Percentiles rank a stretch among this genome's conserved stretches.
Conservation (phyloP, 305 asterid genomes). For the Rubia tinctorum region DNA sequence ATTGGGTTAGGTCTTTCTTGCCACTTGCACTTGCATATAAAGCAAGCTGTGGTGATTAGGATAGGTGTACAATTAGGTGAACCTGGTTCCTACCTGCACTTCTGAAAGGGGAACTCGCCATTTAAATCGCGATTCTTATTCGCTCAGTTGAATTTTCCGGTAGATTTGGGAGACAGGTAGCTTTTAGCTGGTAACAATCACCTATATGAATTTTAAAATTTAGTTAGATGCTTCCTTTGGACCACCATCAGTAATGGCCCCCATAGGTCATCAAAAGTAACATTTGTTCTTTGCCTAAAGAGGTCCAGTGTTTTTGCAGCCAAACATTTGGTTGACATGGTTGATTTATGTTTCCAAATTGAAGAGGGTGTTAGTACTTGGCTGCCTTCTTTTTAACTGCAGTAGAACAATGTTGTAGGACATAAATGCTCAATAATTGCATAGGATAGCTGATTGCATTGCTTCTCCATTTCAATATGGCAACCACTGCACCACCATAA, state of each 20-base stretch:
- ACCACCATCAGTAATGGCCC: not conserved
- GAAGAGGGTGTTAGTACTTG: not conserved
- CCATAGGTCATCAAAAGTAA: slow-evolving; percentile 7
- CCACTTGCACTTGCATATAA: slow-evolving; percentile 14
- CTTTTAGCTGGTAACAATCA: not conserved
- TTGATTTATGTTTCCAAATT: slow-evolving; percentile 6
- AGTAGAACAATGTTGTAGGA: not conserved
- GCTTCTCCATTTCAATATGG: not conserved
- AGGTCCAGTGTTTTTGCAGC: slow-evolving; percentile 1
- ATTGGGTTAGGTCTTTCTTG: slow-evolving; percentile 8
- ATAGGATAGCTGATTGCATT: not conserved
- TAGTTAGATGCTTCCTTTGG: slow-evolving; percentile 11
- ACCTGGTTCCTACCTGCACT: not conserved
- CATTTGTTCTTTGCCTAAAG: slow-evolving; percentile 1
- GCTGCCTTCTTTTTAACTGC: not conserved
- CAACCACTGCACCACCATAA: slow-evolving; percentile 9
- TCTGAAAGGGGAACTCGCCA: not conserved
- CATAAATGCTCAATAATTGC: not conserved
- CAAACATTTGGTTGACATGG: slow-evolving; percentile 16
- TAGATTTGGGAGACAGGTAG: not conserved
- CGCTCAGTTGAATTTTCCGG: not conserved
- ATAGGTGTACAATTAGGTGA: not conserved
- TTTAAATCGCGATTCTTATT: not conserved
- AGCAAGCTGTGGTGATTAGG: not conserved
- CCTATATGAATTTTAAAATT: slow-evolving; percentile 2